Percentiles rank a stretch among this genome's conserved stretches.
phyloP scores from a whole-genome alignment of 306 rosid genomes.

The Quercus rubra region DNA sequence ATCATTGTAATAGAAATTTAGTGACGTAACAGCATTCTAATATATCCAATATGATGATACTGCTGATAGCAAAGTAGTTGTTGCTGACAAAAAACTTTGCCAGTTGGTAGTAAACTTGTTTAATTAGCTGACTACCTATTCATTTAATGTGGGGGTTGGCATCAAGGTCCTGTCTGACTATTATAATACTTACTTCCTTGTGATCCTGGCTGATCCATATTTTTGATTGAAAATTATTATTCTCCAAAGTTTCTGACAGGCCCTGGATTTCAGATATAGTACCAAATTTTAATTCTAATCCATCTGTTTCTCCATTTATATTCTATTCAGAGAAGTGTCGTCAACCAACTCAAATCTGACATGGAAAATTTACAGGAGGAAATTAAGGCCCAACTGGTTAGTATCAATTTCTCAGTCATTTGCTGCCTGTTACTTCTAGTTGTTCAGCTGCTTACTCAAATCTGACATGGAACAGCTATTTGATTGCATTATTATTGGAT shows the following conservation, averaged over 20 bases:
- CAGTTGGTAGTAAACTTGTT: not conserved
- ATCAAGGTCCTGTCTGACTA: constrained; percentile 2
- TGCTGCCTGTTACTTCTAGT: constrained; percentile 2
- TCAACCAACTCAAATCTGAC: constrained; percentile 81
- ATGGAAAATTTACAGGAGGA: constrained; percentile 74
- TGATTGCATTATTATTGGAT: not conserved
- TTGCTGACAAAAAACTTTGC: too few relatives aligned
- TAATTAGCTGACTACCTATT: constrained; percentile 9
- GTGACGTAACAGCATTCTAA: too few relatives aligned
- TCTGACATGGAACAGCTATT: not conserved
- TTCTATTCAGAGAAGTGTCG: constrained; percentile 60
- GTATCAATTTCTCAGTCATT: constrained; percentile 25
- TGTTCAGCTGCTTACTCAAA: not conserved
- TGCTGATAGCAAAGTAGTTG: too few relatives aligned
- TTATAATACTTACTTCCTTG: not conserved
- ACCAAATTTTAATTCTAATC: not conserved
- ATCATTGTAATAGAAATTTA: too few relatives aligned
- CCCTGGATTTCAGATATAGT: not conserved
- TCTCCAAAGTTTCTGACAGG: not conserved
- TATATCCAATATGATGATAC: too few relatives aligned
- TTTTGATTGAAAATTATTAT: not conserved
- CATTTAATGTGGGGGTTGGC: constrained; percentile 10
- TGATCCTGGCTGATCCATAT: not conserved
- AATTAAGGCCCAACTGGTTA: constrained; percentile 75
- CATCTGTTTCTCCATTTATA: constrained; percentile 19